phyloP scores from a whole-genome alignment of 495 filamentous ascomycete species.

The Penicilliopsis zonata region DNA sequence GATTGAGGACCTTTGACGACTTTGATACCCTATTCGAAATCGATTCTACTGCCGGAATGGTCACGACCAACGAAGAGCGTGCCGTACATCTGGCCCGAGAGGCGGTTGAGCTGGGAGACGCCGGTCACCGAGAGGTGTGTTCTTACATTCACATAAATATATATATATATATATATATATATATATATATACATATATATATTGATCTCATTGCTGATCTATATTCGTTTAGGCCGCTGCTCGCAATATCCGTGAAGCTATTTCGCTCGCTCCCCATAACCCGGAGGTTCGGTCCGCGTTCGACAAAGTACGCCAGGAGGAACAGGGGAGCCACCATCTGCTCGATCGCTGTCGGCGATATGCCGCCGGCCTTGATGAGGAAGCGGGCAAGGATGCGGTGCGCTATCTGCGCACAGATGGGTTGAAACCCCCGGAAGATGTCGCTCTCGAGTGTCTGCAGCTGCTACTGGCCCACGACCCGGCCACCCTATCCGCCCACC shows the following conservation, averaged over 20 bases:
- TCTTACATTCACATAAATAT: background rate
- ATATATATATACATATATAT: too few species aligned
- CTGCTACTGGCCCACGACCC: slow-evolving; percentile 36
- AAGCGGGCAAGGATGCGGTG: slow-evolving; percentile 44
- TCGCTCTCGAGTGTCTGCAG: slow-evolving; percentile 42
- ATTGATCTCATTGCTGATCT: slow-evolving; percentile 2
- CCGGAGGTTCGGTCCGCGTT: slow-evolving; percentile 39
- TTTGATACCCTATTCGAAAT: slow-evolving; percentile 1
- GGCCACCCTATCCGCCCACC: slow-evolving; percentile 25
- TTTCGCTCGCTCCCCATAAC: slow-evolving; percentile 47
- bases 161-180: too few species aligned
- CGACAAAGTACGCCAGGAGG: slow-evolving; percentile 37
- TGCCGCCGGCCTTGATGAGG: slow-evolving; percentile 35
- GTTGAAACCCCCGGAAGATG: slow-evolving; percentile 35
- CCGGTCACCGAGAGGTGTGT: slow-evolving; percentile 36
- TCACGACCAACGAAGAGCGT: slow-evolving; percentile 35
- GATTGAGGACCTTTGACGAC: slow-evolving; percentile 11
- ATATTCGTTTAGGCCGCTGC: slow-evolving; percentile 37
- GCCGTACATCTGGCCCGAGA: slow-evolving; percentile 36
- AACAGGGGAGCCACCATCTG: slow-evolving; percentile 35
- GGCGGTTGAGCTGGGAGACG: slow-evolving; percentile 37
- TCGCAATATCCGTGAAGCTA: slow-evolving; percentile 49
- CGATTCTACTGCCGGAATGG: slow-evolving; percentile 28
- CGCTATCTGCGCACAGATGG: slow-evolving; percentile 41
- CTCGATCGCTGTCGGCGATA: slow-evolving; percentile 43